Evolutionary conservation across 441 rosid species (phyloP).

Genomic region (Metrosideros polymorpha): DNA sequence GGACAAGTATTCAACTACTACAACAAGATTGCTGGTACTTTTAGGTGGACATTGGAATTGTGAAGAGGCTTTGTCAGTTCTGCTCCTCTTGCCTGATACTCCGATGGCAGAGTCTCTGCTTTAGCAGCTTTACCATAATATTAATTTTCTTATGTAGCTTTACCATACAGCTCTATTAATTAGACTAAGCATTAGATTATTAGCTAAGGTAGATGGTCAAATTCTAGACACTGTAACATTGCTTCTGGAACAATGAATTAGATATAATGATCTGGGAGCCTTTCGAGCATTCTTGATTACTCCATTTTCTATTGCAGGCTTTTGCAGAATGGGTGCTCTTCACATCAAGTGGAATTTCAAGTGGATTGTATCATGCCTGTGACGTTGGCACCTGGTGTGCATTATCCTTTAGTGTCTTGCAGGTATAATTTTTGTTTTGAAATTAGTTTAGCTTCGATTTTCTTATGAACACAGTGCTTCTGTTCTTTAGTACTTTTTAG

Average conservation of each 20-base stretch:
- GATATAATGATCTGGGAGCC: not conserved
- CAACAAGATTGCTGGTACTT: not conserved
- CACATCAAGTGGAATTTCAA: conserved; percentile 85
- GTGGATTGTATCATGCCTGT: conserved; percentile 95
- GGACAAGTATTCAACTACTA: not conserved
- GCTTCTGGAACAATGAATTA: not conserved
- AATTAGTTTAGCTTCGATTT: not conserved
- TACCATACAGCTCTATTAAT: not conserved
- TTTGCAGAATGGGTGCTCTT: conserved; percentile 95
- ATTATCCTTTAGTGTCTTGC: conserved; percentile 64
- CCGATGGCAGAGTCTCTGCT: not conserved
- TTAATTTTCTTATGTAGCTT: not conserved
- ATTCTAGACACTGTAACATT: not conserved
- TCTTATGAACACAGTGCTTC: not conserved
- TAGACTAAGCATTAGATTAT: not conserved
- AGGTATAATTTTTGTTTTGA: conserved; percentile 34
- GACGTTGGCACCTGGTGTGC: conserved; percentile 96
- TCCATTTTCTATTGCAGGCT: conserved; percentile 35
- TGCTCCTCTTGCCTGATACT: not conserved
- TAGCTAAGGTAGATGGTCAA: not conserved
- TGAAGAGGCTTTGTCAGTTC: not conserved
- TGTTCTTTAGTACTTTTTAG: not conserved
- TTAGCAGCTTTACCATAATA: not conserved
- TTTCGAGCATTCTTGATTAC: not conserved
- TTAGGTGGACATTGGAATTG: not conserved